Evolutionary conservation across 225 moss, liverwort and hornwort genomes (phyloP), one percentile per base, ranked within the genome.

Genomic region (Marchantia polymorpha): DNA sequence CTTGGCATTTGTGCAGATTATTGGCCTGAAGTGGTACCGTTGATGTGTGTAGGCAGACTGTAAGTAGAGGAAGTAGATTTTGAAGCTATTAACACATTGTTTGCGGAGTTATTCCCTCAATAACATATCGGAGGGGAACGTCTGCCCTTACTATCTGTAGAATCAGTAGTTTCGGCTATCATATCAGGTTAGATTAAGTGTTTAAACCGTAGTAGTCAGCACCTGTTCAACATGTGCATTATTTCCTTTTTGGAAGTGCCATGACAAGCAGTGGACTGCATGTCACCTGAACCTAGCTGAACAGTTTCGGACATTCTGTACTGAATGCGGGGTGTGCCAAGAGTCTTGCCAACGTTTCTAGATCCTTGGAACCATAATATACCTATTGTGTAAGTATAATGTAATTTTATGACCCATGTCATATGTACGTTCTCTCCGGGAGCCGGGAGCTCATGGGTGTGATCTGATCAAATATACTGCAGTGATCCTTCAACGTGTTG

Each of bases 61-160:
- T 64, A 67, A 80, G 47, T 39, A 61, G 48, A 63, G 56, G 46
- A 25, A 39, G 19, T 26, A 50, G 30, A 12, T 19, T 19, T 51
- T n/a, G 30, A 47, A 80, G 55, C 66, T 73, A 15, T 16, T 64
- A 19, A 22, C 25, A 69, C 56, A 82, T 73, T 82, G 29, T 51
- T 76, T 82, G 69, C 52, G 59, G 64, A 80, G 80, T 83, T 83
- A 83, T 83, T 61, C 69, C 80, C 85, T 86, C 77, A 80, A 73
- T 83, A 80, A 83, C 77, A 52, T 50, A 26, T 17, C 55, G 66
- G 84, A 53, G 46, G 64, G 27, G 52, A 29, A 76, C n/a, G 48
- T 76, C 72, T 81, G 31, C 54, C 63, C 64, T 64, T 63, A 64
- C 13, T 31, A 51, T 78, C 19, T 48, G 17, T 79, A 69, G 30